These are phyloP conservation scores for Medicago lupulina DNA, from an alignment of 306 rosid genomes.

Conservation along the genomic window DNA sequence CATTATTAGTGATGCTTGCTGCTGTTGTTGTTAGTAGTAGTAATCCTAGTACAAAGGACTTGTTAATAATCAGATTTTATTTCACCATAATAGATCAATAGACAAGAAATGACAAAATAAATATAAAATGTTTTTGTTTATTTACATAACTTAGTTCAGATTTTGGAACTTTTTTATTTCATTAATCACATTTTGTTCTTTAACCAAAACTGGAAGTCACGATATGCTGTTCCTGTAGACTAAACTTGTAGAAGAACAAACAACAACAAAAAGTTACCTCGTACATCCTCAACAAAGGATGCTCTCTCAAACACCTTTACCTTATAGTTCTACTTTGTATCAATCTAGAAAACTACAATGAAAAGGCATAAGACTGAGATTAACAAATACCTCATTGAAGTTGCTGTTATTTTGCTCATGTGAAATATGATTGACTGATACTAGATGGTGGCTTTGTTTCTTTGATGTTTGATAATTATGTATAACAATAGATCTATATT, in stretches of 20 bases:
- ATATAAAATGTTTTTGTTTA: background rate
- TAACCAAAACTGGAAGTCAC: background rate
- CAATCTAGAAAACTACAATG: slow-evolving; percentile 1
- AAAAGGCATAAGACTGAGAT: background rate
- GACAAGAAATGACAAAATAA: background rate
- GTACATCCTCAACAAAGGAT: slow-evolving; percentile 1
- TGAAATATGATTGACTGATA: slow-evolving; percentile 8
- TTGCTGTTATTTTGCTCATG: slow-evolving; percentile 16
- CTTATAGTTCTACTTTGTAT: background rate
- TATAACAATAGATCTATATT: slow-evolving; percentile 8
- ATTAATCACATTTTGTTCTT: slow-evolving; percentile 1
- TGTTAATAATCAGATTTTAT: too few species aligned
- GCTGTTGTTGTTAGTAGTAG: too few species aligned
- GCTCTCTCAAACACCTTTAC: background rate
- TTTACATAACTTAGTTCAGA: slow-evolving; percentile 3
- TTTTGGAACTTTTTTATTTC: background rate
- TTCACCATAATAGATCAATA: background rate
- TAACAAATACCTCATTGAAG: slow-evolving; percentile 10
- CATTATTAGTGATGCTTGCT: too few species aligned
- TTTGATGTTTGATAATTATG: background rate
- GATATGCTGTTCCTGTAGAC: background rate
- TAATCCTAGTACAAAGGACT: too few species aligned
- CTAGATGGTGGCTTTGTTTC: background rate
- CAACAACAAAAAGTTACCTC: background rate
- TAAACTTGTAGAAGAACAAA: slow-evolving; percentile 21